Evolutionary conservation across 192 early-diverging fungal genomes (phyloP), one percentile per base, ranked within the genome.

Genomic region (Linnemannia hyalina): DNA sequence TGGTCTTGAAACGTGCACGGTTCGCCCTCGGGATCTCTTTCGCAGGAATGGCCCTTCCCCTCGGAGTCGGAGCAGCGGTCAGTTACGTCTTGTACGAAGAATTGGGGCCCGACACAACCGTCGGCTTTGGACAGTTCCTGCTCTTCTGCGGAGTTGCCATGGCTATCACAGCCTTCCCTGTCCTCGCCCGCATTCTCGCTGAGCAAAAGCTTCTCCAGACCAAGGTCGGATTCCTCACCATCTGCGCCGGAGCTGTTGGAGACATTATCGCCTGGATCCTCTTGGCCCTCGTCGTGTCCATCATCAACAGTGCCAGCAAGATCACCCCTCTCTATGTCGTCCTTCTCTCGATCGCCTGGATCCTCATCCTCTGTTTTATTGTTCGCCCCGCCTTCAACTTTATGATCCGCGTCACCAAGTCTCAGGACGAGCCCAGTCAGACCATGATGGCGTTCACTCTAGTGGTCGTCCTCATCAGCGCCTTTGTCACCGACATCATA

Each of bases 131-230:
- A 3, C 72, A 81, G 23, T 87, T 87, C 38, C 36, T 87, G 80
- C 77, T 87, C 20, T 87, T 87, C 63, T 82, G 80, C 22, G 85
- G 85, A 65, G 85, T 87, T 8, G 85, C 85, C 36, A 87, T 87
- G 80, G 26, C 85, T 8, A 87, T 87, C 65, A 87, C 85, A 16
- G 85, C 97, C 2, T 99, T 98, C 77, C 98, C 98, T 0, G 98
- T 99, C 6, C 91, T 99, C 41, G 98, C 96, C 0, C 97, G 98
- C 69, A 98, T 99, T 74, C 83, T 99, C 73, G 94, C 96, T 0
- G 97, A 98, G 85, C 91, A 94, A 46, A 97, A 97, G 82, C 82
- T 99, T 42, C 83, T 98, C 46, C 88, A 89, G 9, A 96, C 97
- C 26, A 89, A 89, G 9, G 96, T 98, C 6, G 98, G 97, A 22